These are phyloP conservation scores for Amaranthus palmeri DNA, from an alignment of 148 eudicot genomes.

Conservation along the genomic window DNA sequence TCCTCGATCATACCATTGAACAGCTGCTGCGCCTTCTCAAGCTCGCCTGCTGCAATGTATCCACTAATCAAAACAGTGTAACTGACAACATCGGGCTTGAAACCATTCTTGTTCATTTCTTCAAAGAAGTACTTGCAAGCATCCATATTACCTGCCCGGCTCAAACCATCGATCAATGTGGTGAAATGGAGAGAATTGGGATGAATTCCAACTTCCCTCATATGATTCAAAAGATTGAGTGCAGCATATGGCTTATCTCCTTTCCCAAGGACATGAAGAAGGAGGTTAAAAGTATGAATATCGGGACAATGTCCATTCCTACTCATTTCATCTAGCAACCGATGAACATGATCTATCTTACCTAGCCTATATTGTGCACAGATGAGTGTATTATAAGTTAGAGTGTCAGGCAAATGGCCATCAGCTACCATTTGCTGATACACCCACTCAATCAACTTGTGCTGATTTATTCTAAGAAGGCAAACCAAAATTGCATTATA, in stretches of 20 bases:
- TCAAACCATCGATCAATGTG: slow-evolving; percentile 82
- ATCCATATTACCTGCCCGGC: slow-evolving; percentile 77
- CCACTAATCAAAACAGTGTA: slow-evolving; percentile 82
- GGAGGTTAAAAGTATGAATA: slow-evolving; percentile 67
- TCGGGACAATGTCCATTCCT: slow-evolving; percentile 67
- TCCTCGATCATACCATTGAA: slow-evolving; percentile 58
- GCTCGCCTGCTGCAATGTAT: slow-evolving; percentile 54
- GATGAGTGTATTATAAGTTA: slow-evolving; percentile 74
- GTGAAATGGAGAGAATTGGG: slow-evolving; percentile 81
- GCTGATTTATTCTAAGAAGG: slow-evolving; percentile 59
- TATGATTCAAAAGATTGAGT: slow-evolving; percentile 63
- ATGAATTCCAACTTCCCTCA: slow-evolving; percentile 61
- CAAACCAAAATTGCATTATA: slow-evolving; percentile 78
- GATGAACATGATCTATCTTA: slow-evolving; percentile 56
- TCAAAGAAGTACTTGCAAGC: slow-evolving; percentile 76
- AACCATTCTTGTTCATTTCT: slow-evolving; percentile 64
- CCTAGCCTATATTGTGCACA: slow-evolving; percentile 67
- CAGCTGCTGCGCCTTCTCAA: slow-evolving; percentile 58
- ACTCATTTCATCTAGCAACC: slow-evolving; percentile 73
- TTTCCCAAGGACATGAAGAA: slow-evolving; percentile 83
- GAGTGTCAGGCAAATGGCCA: slow-evolving; percentile 58
- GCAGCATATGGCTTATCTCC: slow-evolving; percentile 69
- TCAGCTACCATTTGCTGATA: slow-evolving; percentile 71
- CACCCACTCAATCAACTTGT: slow-evolving; percentile 81
- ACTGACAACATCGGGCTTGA: slow-evolving; percentile 74